Conservation (phyloP, 768 basidiomycete genomes). For the Kwoniella dendrophila region DNA sequence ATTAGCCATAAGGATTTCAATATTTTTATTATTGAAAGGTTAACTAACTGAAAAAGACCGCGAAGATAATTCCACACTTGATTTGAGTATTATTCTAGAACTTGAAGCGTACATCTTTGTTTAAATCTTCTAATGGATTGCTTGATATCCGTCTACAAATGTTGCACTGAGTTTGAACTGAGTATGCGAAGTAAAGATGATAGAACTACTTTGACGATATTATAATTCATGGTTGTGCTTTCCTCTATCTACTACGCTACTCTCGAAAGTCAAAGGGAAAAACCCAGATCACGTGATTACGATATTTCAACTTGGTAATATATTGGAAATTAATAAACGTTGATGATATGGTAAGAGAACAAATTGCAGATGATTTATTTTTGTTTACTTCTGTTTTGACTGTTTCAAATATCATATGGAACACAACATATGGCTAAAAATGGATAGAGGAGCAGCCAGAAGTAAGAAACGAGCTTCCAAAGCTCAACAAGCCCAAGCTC, state of each 20-base stretch:
- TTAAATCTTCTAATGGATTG: background rate
- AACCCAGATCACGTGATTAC: too few relatives aligned
- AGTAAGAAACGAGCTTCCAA: slow-evolving; percentile 30
- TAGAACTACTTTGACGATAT: too few relatives aligned
- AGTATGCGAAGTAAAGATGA: too few relatives aligned
- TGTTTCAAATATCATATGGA: background rate
- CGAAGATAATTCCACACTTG: background rate
- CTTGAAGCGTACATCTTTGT: slow-evolving; percentile 25
- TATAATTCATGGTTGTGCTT: too few relatives aligned
- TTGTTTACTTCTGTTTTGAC: background rate
- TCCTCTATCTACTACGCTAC: too few relatives aligned
- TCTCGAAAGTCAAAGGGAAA: too few relatives aligned
- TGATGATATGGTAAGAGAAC: too few relatives aligned
- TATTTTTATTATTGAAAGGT: background rate
- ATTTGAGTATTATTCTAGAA: slow-evolving; percentile 10
- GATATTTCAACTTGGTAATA: too few relatives aligned
- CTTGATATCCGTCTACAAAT: background rate
- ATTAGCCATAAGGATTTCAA: background rate
- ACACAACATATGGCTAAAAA: slow-evolving; percentile 1
- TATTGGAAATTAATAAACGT: too few relatives aligned
- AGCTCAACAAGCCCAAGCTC: background rate
- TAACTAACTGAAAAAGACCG: slow-evolving; percentile 18
- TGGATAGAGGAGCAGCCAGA: slow-evolving; percentile 52
- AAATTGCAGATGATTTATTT: background rate
- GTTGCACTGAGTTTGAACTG: background rate